phyloP scores from a whole-genome alignment of 768 basidiomycete genomes.

The Crassisporium funariophilum region DNA sequence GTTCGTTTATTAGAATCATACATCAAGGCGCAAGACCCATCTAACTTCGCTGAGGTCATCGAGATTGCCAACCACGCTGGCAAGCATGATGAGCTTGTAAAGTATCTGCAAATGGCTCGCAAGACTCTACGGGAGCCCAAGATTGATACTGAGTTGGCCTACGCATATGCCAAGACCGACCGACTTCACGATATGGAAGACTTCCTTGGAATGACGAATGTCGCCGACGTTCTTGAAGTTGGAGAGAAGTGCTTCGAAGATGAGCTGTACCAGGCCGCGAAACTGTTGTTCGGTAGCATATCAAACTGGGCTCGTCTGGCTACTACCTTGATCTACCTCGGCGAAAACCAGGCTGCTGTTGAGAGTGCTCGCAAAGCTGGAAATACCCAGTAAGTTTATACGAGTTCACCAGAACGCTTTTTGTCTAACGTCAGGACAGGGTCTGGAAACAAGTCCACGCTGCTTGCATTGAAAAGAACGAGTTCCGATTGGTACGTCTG shows the following conservation, averaged over 20 bases:
- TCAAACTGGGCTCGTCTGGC: constrained; percentile 99
- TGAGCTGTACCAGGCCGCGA: constrained; percentile 95
- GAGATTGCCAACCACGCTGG: constrained; percentile 95
- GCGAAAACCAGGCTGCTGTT: constrained; percentile 97
- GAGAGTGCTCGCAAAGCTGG: constrained; percentile 99
- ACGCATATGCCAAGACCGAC: constrained; percentile 96
- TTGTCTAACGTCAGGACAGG: constrained; percentile 39
- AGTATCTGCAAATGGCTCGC: constrained; percentile 98
- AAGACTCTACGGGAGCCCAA: constrained; percentile 95
- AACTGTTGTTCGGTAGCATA: constrained; percentile 93
- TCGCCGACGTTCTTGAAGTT: constrained; percentile 94
- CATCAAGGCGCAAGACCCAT: constrained; percentile 94
- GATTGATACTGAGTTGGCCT: constrained; percentile 97
- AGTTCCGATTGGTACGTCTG: constrained; percentile 82
- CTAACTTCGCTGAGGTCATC: constrained; percentile 92
- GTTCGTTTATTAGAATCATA: constrained; percentile 72
- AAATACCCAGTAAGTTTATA: constrained; percentile 85
- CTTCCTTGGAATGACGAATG: constrained; percentile 97
- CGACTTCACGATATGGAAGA: constrained; percentile 99
- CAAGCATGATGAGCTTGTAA: constrained; percentile 90
- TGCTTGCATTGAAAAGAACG: constrained; percentile 95
- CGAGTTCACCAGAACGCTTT: not conserved
- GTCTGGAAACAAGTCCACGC: constrained; percentile 99
- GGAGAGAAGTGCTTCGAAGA: constrained; percentile 99
- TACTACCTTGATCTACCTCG: constrained; percentile 96